Evolutionary conservation across 441 rosid genomes (phyloP), one percentile per base, ranked within the genome.

Genomic region (Erodium chrysanthum): DNA sequence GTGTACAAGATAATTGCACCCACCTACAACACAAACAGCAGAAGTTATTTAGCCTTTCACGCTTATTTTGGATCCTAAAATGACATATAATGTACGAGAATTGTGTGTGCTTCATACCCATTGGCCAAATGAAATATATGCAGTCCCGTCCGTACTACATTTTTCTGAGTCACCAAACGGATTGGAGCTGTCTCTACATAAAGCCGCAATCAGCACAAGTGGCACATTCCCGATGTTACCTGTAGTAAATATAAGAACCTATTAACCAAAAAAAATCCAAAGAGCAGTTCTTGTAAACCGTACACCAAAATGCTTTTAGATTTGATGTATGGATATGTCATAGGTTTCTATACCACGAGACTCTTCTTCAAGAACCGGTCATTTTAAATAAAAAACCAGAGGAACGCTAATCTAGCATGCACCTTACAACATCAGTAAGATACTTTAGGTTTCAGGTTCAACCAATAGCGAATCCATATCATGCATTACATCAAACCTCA

Each of bases 171-270:
- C 91, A 22, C 96, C 99, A 73, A 94, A 94, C 56, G 99, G 99
- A 71, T 90, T 94, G 77, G 82, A 75, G 44, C 72, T 12, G 74
- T 88, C 97, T 79, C 97, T 85, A 69, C 97, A 94, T 29, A 89
- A 73, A 70, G 99, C 97, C 7, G 96, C 85, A 59, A 94, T 82
- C 76, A 94, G 78, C 66, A 94, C 99, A 74, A 94, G 99, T 20
- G 99, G 99, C 64, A 94, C 92, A 68, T 94, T 94, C 68, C 99
- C 99, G 27, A 94, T 91, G 75, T 94, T 94, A 75, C 99, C 97
- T 94, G 91, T 73, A 82, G 22, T 35, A 35, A 78, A 75, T 14
- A 14, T 64, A 56, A 52, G 18, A 37, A 6, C 44, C 61, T 27
- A 42, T 18, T 64, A 9, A 17, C 52, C 60, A 7, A 44, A 15